These are phyloP conservation scores for Entomortierella lignicola DNA, from an alignment of 192 early-diverging fungal species.

Conservation along the genomic window DNA sequence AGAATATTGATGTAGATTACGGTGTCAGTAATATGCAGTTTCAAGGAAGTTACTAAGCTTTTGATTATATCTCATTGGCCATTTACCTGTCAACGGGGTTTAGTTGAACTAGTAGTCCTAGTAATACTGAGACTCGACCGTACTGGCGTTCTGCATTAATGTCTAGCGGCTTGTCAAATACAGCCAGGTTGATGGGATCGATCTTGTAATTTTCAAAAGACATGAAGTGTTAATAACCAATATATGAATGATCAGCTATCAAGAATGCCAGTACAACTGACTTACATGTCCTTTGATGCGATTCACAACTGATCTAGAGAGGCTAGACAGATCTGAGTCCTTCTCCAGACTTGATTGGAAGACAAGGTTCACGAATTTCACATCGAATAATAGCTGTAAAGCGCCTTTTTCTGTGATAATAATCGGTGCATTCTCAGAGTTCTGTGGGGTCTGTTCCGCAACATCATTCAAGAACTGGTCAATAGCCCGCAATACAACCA, in stretches of 20 bases:
- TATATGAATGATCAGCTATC: too few relatives aligned
- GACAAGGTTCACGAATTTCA: constrained; percentile 62
- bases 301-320: constrained; percentile 21
- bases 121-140: constrained; percentile 60
- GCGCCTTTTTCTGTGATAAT: constrained; percentile 64
- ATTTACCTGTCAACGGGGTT: constrained; percentile 56
- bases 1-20: too few relatives aligned
- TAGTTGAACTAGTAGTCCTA: constrained; percentile 63
- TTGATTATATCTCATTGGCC: too few relatives aligned
- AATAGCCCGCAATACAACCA: constrained; percentile 1
- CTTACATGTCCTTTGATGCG: constrained; percentile 51
- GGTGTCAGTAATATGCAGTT: too few relatives aligned
- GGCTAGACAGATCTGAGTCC: constrained; percentile 8
- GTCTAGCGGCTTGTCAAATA: constrained; percentile 61
- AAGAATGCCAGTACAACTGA: not conserved
- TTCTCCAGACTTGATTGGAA: constrained; percentile 51
- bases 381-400: constrained; percentile 74
- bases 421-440: not conserved
- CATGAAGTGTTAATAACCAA: too few relatives aligned
- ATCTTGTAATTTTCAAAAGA: constrained; percentile 60
- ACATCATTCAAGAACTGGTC: constrained; percentile 24
- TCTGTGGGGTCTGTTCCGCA: not conserved
- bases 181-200: constrained; percentile 73
- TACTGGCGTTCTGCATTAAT: constrained; percentile 70
- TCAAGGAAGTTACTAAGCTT: too few relatives aligned